phyloP scores from a whole-genome alignment of 2,329 filamentous ascomycete species.

The Fusarium nurragi region DNA sequence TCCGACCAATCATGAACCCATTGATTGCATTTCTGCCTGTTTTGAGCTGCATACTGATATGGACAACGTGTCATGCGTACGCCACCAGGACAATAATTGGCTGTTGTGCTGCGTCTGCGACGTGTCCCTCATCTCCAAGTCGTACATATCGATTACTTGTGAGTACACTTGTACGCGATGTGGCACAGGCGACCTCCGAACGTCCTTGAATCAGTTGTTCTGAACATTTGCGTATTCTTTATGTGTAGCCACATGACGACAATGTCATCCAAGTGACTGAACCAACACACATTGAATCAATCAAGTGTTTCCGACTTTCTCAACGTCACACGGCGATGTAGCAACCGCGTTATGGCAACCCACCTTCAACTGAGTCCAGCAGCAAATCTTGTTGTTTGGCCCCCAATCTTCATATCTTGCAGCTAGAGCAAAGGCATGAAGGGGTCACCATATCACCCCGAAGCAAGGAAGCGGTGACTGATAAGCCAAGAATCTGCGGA shows the following conservation, averaged over 20 bases:
- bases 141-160: too few species aligned
- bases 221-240: too few species aligned
- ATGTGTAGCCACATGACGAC: too few species aligned
- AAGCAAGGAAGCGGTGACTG: neutral
- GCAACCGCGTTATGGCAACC: neutral
- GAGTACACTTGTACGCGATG: too few species aligned
- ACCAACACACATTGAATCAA: too few species aligned
- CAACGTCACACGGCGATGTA: neutral
- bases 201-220: too few species aligned
- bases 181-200: too few species aligned
- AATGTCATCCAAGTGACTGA: too few species aligned
- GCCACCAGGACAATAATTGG: neutral
- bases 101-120: neutral
- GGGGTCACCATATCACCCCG: neutral
- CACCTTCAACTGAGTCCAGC: neutral
- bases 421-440: neutral
- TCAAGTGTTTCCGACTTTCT: neutral
- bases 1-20: neutral
- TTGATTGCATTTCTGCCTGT: slow-evolving; percentile 5
- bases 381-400: neutral
- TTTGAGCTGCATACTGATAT: neutral
- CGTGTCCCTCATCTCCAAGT: neutral
- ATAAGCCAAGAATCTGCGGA: neutral
- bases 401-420: neutral
- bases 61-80: neutral